Conservation (phyloP, 2,329 filamentous ascomycete species). For the Fusarium penzigii region DNA sequence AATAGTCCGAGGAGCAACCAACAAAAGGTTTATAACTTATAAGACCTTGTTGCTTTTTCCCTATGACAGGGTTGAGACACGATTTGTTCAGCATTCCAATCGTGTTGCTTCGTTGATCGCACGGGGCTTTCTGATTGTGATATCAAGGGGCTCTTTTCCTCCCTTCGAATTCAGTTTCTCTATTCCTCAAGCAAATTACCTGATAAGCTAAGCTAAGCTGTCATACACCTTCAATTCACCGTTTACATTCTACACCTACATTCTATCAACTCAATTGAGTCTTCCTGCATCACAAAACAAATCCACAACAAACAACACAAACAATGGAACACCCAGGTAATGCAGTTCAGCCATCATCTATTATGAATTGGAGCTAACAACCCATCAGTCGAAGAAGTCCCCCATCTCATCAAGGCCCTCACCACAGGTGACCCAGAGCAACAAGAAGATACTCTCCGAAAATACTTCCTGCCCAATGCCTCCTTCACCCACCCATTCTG, state of each 20-base stretch:
- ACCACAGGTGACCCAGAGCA: conserved; percentile 66
- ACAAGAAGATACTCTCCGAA: conserved; percentile 65
- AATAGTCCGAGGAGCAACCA: background rate
- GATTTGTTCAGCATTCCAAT: conserved; percentile 16
- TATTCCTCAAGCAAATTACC: background rate
- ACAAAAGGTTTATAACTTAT: background rate
- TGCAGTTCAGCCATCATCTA: background rate
- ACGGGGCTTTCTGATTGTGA: no score
- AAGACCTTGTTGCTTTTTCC: background rate
- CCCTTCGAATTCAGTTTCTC: conserved; percentile 1
- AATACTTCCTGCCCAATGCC: conserved; percentile 73
- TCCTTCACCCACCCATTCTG: conserved; percentile 80
- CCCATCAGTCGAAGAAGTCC: conserved; percentile 57
- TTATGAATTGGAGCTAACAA: background rate
- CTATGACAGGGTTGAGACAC: conserved; percentile 15
- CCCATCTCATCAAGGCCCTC: conserved; percentile 65
- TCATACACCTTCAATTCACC: conserved; percentile 2
- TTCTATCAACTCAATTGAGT: background rate
- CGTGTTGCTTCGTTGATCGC: conserved; percentile 2
- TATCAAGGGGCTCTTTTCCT: background rate
- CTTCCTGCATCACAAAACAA: background rate
- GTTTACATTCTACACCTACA: background rate
- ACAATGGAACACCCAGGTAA: conserved; percentile 45
- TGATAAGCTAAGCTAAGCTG: no score
- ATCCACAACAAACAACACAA: background rate